Percentiles rank a stretch among this genome's conserved stretches.
These are phyloP conservation scores for Colletotrichum sublineola DNA, from an alignment of 2,329 filamentous ascomycete genomes.

Conservation along the genomic window DNA sequence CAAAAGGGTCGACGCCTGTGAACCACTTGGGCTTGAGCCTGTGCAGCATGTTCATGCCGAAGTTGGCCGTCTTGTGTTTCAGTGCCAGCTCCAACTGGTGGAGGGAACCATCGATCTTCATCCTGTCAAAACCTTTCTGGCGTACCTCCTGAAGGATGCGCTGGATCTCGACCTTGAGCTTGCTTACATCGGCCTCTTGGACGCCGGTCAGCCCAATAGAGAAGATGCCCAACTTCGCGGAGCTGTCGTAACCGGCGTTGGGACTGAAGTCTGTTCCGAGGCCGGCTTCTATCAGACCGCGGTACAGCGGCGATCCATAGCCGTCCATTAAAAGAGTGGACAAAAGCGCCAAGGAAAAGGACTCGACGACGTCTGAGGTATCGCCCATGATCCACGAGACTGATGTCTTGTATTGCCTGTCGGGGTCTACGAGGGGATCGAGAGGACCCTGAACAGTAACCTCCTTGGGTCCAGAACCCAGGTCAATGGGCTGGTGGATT, in stretches of 20 bases:
- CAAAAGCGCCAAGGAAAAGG: constrained; percentile 86
- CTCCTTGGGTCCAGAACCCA: constrained; percentile 74
- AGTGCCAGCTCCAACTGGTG: constrained; percentile 94
- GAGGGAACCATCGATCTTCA: constrained; percentile 93
- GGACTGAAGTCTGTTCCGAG: constrained; percentile 94
- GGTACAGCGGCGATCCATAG: constrained; percentile 94
- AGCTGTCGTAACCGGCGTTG: constrained; percentile 91
- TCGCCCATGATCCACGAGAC: constrained; percentile 93
- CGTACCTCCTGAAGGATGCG: constrained; percentile 78
- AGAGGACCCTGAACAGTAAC: constrained; percentile 84
- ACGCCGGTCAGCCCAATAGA: constrained; percentile 94
- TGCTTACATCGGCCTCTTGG: constrained; percentile 80
- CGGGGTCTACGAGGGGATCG: constrained; percentile 86
- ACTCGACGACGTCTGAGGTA: constrained; percentile 84
- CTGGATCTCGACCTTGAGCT: constrained; percentile 80
- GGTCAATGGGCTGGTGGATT: constrained; percentile 80
- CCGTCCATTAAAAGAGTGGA: constrained; percentile 91
- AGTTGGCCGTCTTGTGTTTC: constrained; percentile 96
- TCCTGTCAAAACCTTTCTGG: constrained; percentile 84
- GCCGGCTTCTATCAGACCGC: constrained; percentile 87
- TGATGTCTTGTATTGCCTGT: constrained; percentile 94
- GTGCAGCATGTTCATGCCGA: constrained; percentile 91
- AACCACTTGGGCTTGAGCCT: constrained; percentile 94
- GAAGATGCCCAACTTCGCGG: constrained; percentile 83
- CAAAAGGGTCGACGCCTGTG: constrained; percentile 92